Conservation (phyloP, 306 rosid genomes). For the Vicia villosa region DNA sequence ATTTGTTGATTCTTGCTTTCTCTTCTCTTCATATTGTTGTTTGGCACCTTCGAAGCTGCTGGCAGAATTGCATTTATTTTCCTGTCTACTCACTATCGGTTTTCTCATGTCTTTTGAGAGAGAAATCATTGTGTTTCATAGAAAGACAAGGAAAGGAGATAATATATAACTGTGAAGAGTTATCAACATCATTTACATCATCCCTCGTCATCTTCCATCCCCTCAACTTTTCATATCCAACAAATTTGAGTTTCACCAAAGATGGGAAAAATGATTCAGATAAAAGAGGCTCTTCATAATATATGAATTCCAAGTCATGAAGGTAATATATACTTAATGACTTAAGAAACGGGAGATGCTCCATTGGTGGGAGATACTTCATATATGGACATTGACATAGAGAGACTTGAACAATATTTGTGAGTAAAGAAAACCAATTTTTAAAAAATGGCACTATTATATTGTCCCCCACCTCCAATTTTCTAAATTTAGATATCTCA, state of each 20-base stretch:
- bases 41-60: neutral
- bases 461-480: too few relatives aligned
- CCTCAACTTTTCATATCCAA: rapidly evolving
- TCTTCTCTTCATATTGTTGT: neutral
- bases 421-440: slow-evolving; percentile 21
- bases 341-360: slow-evolving; percentile 18
- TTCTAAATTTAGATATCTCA: too few relatives aligned
- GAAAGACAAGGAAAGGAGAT: neutral
- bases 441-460: too few relatives aligned
- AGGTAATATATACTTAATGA: neutral
- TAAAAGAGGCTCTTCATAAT: neutral
- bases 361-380: slow-evolving; percentile 12
- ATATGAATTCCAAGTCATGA: neutral
- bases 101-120: too few relatives aligned
- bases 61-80: too few relatives aligned
- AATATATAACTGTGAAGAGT: neutral
- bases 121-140: neutral
- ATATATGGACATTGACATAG: neutral
- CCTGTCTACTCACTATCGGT: too few relatives aligned
- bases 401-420: neutral
- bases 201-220: neutral
- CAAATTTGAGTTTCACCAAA: neutral
- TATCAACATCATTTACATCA: too few relatives aligned
- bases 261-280: neutral
- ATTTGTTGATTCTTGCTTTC: too few relatives aligned